Percentiles rank a stretch among this genome's conserved stretches.
Evolutionary conservation across 225 moss, liverwort and hornwort genomes (phyloP).

Genomic region (Bryoerythrophyllum caledonicum): DNA sequence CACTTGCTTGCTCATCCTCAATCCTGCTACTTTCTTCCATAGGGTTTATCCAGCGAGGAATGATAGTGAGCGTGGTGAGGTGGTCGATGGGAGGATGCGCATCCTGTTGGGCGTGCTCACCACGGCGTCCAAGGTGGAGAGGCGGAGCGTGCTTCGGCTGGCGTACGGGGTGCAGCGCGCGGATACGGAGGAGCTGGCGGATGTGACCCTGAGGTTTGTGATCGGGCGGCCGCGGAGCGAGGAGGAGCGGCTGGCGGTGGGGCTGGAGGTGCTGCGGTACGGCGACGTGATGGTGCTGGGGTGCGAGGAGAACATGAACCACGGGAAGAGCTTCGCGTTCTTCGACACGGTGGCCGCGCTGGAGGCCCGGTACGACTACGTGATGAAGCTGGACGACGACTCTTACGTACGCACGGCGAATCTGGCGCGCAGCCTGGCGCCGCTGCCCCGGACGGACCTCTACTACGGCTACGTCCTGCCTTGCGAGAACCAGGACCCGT

Average conservation of each 20-base stretch:
- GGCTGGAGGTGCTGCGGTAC: conserved; percentile 53
- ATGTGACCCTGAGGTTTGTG: conserved; percentile 53
- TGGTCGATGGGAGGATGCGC: conserved; percentile 17
- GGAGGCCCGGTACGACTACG: conserved; percentile 61
- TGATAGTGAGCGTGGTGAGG: no score
- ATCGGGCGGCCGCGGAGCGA: conserved; percentile 42
- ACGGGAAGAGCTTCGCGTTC: conserved; percentile 67
- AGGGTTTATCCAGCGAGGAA: no score
- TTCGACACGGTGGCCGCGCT: conserved; percentile 53
- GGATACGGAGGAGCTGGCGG: conserved; percentile 23
- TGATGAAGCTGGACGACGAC: conserved; percentile 89
- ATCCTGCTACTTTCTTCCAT: not conserved
- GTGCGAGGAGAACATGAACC: conserved; percentile 76
- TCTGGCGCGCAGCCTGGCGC: conserved; percentile 41
- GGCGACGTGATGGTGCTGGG: conserved; percentile 63
- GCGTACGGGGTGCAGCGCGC: conserved; percentile 59
- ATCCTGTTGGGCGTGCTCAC: conserved; percentile 74
- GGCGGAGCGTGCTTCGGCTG: conserved; percentile 63
- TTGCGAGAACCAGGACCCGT: conserved; percentile 59
- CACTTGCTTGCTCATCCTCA: not conserved
- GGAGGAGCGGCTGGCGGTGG: conserved; percentile 33
- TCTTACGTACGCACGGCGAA: conserved; percentile 68
- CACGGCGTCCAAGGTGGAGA: conserved; percentile 52
- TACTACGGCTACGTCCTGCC: conserved; percentile 81
- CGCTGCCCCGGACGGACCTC: conserved; percentile 52